phyloP scores from a whole-genome alignment of 2,329 filamentous ascomycete genomes.

The Talaromyces sp. region DNA sequence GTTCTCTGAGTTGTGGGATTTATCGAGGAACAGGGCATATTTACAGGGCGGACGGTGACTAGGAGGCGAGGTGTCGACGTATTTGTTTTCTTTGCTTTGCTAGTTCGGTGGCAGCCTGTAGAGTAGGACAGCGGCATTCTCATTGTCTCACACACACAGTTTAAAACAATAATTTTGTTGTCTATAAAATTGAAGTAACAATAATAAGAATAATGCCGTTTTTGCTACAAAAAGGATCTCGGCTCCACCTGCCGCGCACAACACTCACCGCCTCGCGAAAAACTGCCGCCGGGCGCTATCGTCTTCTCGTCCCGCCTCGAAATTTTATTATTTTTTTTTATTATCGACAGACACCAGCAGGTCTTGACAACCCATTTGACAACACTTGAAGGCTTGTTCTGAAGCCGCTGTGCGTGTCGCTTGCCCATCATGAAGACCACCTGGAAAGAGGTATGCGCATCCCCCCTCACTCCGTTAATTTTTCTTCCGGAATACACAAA shows the following conservation, averaged over 20 bases:
- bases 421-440: constrained; percentile 53
- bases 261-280: constrained; percentile 18
- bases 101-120: not conserved
- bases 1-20: not conserved
- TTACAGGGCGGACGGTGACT: not conserved
- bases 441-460: constrained; percentile 49
- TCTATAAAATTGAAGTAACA: not conserved
- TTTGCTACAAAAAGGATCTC: not conserved
- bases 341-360: constrained; percentile 1
- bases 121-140: not conserved
- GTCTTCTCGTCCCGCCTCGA: constrained; percentile 8
- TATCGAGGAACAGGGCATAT: not conserved
- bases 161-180: not conserved
- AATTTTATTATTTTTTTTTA: constrained; percentile 14
- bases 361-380: not conserved
- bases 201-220: not conserved
- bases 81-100: not conserved
- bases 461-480: not conserved
- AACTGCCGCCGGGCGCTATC: constrained; percentile 15
- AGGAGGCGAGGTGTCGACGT: not conserved
- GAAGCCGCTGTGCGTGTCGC: constrained; percentile 8
- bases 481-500: not conserved
- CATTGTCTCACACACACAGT: not conserved
- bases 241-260: constrained; percentile 12
- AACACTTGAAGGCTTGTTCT: not conserved